Base-by-base conservation (phyloP, 495 filamentous ascomycete species). In the Staphylotrichum longicolle region DNA sequence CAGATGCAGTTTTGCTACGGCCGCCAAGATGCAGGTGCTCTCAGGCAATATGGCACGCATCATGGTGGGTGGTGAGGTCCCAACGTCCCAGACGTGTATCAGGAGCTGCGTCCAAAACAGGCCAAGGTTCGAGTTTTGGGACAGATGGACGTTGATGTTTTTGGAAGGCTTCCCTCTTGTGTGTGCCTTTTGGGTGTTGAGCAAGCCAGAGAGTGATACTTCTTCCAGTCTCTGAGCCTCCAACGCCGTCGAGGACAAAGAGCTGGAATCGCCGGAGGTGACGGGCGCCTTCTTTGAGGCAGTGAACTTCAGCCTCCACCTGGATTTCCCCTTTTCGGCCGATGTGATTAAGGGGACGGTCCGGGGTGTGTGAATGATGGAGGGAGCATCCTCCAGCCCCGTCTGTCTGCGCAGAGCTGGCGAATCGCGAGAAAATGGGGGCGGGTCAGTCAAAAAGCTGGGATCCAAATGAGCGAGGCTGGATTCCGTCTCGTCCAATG, bases 1-100 rank as follows among this genome's bases (percentile, higher is more conserved):
- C 11, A 74, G 51, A 49, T 70, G 62, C 8, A 63, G 54, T 47
- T 65, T 73, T 14, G 68, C 68, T 1, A 76, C 69, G 8, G 72
- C 64, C 30, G 70, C 74, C 2, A 74, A 57, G 11, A 76, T 65
- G 59, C 74, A 76, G 34, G 65, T 76, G 61, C 72, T 74, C 15
- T 72, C 72, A 6, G 72, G 67, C 27, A 60, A 14, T 27, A 74
- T 65, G 15, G 63, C 63, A 15, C 69, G 66, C 33, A 64, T 50
- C 48, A 71, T 57, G 8, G 60, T 66, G 0, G 70, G 67, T 1
- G 74, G 67, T 3, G 74, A 71, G 2, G 62, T 65, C 8, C 68
- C 64, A 34, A 74, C 59, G 61, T 76, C 74, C 70, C 70, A 76
- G 10, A 76, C 62, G 58, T 76, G 70, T 11, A 76, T 73, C 14